Evolutionary conservation across 2,329 filamentous ascomycete genomes (phyloP).

Genomic region (Ophiostoma novo-ulmi): DNA sequence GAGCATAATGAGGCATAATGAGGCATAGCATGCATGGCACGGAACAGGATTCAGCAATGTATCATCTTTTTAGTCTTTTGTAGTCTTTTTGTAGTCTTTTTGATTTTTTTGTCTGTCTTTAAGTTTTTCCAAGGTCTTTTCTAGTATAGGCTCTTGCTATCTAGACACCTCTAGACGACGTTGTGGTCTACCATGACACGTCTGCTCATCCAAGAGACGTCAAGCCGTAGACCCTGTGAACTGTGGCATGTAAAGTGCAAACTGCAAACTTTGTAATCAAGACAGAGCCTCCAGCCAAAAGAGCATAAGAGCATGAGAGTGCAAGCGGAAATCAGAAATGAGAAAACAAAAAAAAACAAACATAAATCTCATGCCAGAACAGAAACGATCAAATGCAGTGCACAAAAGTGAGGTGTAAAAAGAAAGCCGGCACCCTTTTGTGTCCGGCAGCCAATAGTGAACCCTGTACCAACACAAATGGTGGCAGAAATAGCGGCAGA

Average conservation of each 20-base stretch:
- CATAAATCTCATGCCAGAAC: neutral
- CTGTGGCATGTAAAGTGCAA: neutral
- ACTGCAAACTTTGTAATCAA: neutral
- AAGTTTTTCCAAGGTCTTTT: neutral
- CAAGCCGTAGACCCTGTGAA: neutral
- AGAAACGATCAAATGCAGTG: no score
- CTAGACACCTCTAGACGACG: no score
- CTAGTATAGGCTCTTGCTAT: neutral
- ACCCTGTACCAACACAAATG: neutral
- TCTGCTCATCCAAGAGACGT: neutral
- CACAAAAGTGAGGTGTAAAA: neutral
- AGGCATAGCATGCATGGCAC: slow-evolving; percentile 12
- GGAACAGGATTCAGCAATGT: neutral
- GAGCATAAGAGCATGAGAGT: no score
- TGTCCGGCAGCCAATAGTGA: no score
- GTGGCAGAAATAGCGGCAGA: no score
- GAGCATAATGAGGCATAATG: neutral
- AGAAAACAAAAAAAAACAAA: neutral
- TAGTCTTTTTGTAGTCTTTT: neutral
- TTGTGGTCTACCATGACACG: neutral
- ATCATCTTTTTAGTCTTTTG: neutral
- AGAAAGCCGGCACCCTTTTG: neutral
- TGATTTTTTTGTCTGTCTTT: neutral
- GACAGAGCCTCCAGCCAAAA: neutral
- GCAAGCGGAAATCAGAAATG: neutral